Conservation (phyloP, 2,329 filamentous ascomycete species). For the Pyrenochaeta sp. region DNA sequence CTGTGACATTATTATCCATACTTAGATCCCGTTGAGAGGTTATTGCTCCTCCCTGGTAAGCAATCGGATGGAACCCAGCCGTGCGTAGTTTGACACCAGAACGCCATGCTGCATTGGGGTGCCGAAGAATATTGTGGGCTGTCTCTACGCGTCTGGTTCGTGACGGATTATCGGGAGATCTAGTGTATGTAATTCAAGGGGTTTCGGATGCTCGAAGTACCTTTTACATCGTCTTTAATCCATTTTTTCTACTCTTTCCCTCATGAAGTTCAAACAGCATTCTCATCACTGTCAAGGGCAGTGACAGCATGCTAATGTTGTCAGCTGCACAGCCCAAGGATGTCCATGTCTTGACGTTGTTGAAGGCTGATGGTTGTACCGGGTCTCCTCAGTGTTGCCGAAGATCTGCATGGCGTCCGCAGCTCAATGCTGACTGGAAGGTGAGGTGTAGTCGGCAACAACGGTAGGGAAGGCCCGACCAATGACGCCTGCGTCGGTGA, state of each 20-base stretch:
- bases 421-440: constrained; percentile 14
- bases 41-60: constrained; percentile 9
- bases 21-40: constrained; percentile 25
- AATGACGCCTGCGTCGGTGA: constrained; percentile 13
- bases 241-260: constrained; percentile 1
- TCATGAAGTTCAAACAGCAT: neutral
- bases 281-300: neutral
- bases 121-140: constrained; percentile 15
- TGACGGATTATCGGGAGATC: neutral
- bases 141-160: constrained; percentile 3
- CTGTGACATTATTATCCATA: constrained; percentile 20
- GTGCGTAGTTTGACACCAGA: constrained; percentile 15
- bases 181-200: neutral
- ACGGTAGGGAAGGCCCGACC: constrained; percentile 16
- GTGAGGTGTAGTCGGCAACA: constrained; percentile 17
- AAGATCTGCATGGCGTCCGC: constrained; percentile 15
- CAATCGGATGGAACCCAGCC: constrained; percentile 11
- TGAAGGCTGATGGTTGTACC: constrained; percentile 16
- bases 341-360: constrained; percentile 19
- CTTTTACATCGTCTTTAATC: neutral
- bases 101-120: constrained; percentile 23
- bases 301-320: constrained; percentile 1
- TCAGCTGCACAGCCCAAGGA: constrained; percentile 9
- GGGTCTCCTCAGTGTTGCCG: constrained; percentile 37
- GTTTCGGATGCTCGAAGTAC: constrained; percentile 4